Evolutionary conservation across 1,284 basidiomycete species (phyloP).

Genomic region (Takashimella koratensis): DNA sequence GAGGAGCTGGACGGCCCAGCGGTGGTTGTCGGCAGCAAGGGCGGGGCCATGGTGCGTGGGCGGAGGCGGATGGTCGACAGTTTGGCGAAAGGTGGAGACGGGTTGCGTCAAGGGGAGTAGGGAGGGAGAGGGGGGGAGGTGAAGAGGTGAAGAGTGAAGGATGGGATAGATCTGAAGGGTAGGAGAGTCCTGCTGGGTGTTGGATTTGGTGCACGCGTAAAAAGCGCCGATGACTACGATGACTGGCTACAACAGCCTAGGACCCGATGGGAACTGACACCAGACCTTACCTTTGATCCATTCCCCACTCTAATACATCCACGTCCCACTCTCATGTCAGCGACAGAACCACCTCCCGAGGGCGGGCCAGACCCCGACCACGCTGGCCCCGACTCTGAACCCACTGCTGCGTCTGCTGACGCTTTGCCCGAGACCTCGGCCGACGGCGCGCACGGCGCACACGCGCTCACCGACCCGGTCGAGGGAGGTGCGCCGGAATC

Average conservation of each 20-base stretch:
- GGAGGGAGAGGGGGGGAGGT: not conserved
- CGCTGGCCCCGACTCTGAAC: not conserved
- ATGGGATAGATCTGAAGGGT: no score
- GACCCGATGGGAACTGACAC: no score
- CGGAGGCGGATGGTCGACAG: conserved; percentile 25
- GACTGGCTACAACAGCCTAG: no score
- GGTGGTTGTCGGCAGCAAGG: conserved; percentile 11
- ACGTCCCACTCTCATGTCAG: no score
- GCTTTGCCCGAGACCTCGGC: not conserved
- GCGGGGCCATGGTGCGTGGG: conserved; percentile 15
- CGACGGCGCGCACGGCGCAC: not conserved
- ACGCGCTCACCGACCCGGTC: not conserved
- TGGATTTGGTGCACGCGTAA: no score
- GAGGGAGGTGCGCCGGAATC: not conserved
- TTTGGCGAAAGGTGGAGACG: conserved; percentile 3
- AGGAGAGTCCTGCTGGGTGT: no score
- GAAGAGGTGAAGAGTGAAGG: not conserved
- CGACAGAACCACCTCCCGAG: no score
- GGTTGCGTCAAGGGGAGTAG: not conserved
- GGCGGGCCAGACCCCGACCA: not conserved
- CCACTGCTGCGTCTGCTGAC: not conserved
- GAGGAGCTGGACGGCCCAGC: conserved; percentile 2
- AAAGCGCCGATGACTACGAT: no score
- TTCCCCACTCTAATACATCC: no score
- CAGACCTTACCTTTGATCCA: no score